A percentile compares a stretch with the other conserved stretches of the same genome.
phyloP scores from a whole-genome alignment of 2,329 filamentous ascomycete genomes.

The Calonectria fujianensis region DNA sequence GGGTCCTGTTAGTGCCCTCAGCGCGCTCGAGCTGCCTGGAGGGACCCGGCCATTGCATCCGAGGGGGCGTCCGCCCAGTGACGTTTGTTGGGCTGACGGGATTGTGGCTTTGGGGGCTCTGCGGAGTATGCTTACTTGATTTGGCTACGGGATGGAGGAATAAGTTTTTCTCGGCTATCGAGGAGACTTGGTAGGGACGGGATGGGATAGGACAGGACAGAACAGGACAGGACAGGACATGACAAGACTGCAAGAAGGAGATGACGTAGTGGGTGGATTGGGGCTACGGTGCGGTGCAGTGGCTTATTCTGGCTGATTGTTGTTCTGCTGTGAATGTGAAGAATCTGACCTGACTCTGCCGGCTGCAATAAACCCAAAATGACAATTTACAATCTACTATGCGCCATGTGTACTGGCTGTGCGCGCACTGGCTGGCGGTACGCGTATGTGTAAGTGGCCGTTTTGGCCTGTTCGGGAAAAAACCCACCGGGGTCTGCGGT shows the following conservation, averaged over 20 bases:
- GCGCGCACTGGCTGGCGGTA: not conserved
- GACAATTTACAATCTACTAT: not conserved
- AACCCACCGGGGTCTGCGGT: not conserved
- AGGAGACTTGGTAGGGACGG: not conserved
- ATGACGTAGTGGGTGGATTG: not conserved
- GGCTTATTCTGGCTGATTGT: not conserved
- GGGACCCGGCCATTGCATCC: not conserved
- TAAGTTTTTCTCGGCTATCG: conserved; percentile 16
- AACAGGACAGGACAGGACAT: no score
- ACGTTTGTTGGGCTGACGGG: conserved; percentile 11
- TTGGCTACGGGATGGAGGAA: conserved; percentile 7
- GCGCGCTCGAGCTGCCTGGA: conserved; percentile 15
- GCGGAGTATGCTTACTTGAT: conserved; percentile 14
- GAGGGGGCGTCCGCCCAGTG: not conserved
- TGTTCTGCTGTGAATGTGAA: not conserved
- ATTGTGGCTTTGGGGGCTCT: not conserved
- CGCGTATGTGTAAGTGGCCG: not conserved
- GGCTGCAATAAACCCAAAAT: not conserved
- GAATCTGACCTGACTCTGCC: not conserved
- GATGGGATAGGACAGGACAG: not conserved
- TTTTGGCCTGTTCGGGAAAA: not conserved
- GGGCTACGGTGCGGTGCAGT: not conserved
- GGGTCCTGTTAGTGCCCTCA: conserved; percentile 9
- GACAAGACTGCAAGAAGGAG: not conserved
- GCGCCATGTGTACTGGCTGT: no score